Evolutionary conservation across 805 yeast genomes (phyloP).

Genomic region (Starmerella bombicola): DNA sequence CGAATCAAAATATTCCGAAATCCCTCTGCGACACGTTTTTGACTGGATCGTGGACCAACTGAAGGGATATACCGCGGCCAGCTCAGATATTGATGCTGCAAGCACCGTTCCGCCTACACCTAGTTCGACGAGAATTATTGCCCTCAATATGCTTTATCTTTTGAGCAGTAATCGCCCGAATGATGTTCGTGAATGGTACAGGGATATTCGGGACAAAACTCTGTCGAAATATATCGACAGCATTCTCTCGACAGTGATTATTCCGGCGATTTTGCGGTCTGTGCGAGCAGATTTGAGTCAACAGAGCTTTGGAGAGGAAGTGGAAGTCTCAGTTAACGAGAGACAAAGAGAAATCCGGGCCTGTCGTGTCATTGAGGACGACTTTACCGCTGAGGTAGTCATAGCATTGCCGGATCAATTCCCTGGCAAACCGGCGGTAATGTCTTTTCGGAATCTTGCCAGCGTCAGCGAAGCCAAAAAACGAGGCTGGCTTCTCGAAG

Average conservation of each 20-base stretch:
- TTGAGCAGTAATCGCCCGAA: constrained; percentile 10
- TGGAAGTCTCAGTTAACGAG: constrained; percentile 13
- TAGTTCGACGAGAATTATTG: no score
- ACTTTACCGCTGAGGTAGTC: constrained; percentile 32
- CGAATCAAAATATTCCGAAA: background rate
- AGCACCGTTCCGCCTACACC: no score
- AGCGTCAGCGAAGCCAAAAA: constrained; percentile 89
- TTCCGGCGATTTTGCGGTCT: constrained; percentile 15
- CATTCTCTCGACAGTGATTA: constrained; percentile 7
- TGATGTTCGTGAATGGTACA: constrained; percentile 20
- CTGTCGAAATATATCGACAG: constrained; percentile 12
- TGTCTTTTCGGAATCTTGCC: constrained; percentile 64
- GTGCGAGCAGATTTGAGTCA: constrained; percentile 8
- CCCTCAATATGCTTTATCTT: constrained; percentile 12
- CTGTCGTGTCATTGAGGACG: constrained; percentile 21
- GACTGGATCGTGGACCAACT: background rate
- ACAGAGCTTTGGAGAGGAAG: constrained; percentile 2
- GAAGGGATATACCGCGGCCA: no score
- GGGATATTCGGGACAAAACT: constrained; percentile 18
- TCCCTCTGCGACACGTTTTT: background rate
- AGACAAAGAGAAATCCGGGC: constrained; percentile 21
- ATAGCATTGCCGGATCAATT: constrained; percentile 60
- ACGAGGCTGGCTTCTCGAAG: constrained; percentile 90
- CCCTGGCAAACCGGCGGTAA: constrained; percentile 52
- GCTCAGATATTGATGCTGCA: no score